These are phyloP conservation scores for Phaeosphaeriaceae sp. DNA, from an alignment of 2,329 filamentous ascomycete genomes.

Conservation along the genomic window DNA sequence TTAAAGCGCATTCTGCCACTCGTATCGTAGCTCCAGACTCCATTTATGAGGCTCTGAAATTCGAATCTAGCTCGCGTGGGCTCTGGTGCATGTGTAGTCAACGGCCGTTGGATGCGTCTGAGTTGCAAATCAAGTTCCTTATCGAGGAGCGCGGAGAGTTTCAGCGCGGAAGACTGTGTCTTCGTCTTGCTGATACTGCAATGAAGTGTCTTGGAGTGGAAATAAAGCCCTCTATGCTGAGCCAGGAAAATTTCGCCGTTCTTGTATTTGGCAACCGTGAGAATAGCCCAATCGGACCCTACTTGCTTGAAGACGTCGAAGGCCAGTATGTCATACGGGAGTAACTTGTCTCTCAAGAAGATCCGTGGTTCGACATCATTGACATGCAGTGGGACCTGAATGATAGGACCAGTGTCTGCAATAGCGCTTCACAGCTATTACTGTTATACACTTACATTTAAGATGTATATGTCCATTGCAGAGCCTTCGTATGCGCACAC, in stretches of 20 bases:
- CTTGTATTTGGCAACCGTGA: conserved; percentile 54
- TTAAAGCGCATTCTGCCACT: conserved; percentile 47
- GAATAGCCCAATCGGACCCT: conserved; percentile 43
- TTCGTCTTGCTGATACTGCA: too few species aligned
- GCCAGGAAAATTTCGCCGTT: conserved; percentile 55
- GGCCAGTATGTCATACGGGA: conserved; percentile 47
- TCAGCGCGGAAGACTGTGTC: too few species aligned
- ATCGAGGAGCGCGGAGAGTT: too few species aligned
- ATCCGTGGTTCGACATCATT: conserved; percentile 52
- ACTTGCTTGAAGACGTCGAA: conserved; percentile 55
- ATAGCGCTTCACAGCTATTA: too few species aligned
- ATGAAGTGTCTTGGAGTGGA: too few species aligned
- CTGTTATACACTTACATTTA: conserved; percentile 19
- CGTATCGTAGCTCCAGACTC: conserved; percentile 52
- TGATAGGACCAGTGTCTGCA: too few species aligned
- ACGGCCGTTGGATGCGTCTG: conserved; percentile 12
- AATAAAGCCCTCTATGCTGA: conserved; percentile 38
- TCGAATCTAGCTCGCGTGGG: conserved; percentile 28
- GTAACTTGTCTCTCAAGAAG: conserved; percentile 50
- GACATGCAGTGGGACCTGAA: conserved; percentile 47
- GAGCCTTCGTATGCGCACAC: too few species aligned
- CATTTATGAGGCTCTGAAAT: conserved; percentile 41
- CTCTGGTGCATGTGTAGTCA: conserved; percentile 7
- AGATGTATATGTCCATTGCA: conserved; percentile 35
- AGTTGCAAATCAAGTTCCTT: too few species aligned